A percentile compares a stretch with the other conserved stretches of the same genome.
phyloP scores from a whole-genome alignment of 2,329 filamentous ascomycete species.

The Capronia americana region DNA sequence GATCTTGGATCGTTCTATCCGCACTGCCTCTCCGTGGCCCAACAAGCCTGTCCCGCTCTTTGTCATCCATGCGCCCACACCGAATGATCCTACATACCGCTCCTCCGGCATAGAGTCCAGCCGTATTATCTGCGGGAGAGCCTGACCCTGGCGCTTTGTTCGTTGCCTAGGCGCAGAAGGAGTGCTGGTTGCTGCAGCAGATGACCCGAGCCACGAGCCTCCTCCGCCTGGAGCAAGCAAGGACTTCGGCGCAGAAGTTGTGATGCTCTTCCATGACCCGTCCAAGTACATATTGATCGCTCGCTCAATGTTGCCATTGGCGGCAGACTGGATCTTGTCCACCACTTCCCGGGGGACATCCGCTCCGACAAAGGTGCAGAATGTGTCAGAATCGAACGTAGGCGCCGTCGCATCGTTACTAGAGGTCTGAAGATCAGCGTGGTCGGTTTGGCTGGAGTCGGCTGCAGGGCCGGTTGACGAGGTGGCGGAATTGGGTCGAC shows the following conservation, averaged over 20 bases:
- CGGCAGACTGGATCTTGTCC: constrained; percentile 55
- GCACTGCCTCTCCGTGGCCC: constrained; percentile 80
- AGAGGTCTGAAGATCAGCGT: constrained; percentile 23
- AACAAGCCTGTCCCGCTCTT: constrained; percentile 77
- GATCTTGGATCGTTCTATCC: constrained; percentile 83
- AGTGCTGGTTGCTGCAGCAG: constrained; percentile 4
- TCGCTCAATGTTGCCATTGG: constrained; percentile 62
- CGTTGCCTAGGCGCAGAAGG: not conserved
- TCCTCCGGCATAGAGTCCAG: constrained; percentile 58
- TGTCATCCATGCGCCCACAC: constrained; percentile 90
- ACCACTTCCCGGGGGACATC: constrained; percentile 54
- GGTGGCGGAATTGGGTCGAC: constrained; percentile 40
- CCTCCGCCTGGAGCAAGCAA: constrained; percentile 26
- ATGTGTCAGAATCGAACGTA: constrained; percentile 62
- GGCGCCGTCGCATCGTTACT: constrained; percentile 14
- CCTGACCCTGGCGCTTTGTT: not conserved
- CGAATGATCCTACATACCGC: constrained; percentile 89
- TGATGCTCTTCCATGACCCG: constrained; percentile 61
- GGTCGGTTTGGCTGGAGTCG: constrained; percentile 30
- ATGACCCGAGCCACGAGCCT: constrained; percentile 26
- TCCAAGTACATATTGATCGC: constrained; percentile 71
- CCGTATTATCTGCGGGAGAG: constrained; percentile 34
- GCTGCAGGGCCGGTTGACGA: constrained; percentile 25
- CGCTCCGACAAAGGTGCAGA: constrained; percentile 65
- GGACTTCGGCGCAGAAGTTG: not conserved